These are phyloP conservation scores for Trichosanthes cucumerina DNA, from an alignment of 306 rosid genomes.

Conservation along the genomic window DNA sequence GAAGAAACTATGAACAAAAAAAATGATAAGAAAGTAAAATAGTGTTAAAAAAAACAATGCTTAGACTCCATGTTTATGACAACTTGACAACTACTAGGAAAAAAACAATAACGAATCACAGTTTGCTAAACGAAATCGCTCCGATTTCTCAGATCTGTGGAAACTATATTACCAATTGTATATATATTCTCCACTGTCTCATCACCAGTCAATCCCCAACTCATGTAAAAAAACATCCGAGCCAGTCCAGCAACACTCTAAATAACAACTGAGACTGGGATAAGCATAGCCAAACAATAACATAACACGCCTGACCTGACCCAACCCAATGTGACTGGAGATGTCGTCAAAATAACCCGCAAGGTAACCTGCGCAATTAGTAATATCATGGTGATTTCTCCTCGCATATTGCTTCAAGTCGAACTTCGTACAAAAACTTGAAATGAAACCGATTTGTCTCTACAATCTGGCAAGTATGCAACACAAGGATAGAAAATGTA, in stretches of 20 bases:
- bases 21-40: neutral
- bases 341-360: neutral
- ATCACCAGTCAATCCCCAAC: conserved; percentile 4
- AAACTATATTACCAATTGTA: neutral
- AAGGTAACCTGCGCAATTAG: neutral
- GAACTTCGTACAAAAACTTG: neutral
- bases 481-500: neutral
- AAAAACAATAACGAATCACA: neutral
- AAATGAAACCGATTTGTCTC: neutral
- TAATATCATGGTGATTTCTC: neutral
- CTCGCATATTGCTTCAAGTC: neutral
- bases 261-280: conserved; percentile 8
- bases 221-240: neutral
- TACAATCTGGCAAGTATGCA: neutral
- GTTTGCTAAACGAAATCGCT: neutral
- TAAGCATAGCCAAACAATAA: neutral
- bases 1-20: conserved; percentile 5
- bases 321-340: conserved; percentile 8
- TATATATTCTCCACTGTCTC: conserved; percentile 4
- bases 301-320: conserved; percentile 1
- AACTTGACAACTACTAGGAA: neutral
- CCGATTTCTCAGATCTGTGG: neutral
- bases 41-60: neutral
- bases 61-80: conserved; percentile 3
- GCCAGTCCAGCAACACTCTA: conserved; percentile 6